Percentiles rank a stretch among this genome's conserved stretches.
phyloP scores from a whole-genome alignment of 495 filamentous ascomycete genomes.

The Aeminium ludgeri region DNA sequence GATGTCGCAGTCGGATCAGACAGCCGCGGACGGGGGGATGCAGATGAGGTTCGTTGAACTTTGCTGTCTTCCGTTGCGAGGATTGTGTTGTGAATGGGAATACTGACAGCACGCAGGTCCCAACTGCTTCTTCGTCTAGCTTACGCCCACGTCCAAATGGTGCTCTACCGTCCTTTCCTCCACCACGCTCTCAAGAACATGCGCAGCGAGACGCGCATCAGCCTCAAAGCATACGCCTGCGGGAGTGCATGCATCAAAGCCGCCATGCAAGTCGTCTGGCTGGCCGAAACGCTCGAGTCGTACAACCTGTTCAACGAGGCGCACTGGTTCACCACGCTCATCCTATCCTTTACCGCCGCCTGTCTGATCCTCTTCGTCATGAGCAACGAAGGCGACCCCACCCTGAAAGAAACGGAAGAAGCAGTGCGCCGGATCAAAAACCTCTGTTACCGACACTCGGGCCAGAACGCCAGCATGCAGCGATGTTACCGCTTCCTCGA shows the following conservation, averaged over 20 bases:
- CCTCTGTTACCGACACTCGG: constrained; percentile 5
- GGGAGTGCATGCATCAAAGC: constrained; percentile 13
- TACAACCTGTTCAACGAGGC: constrained; percentile 8
- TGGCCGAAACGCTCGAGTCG: constrained; percentile 7
- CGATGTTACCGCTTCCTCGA: constrained; percentile 7
- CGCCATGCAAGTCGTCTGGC: constrained; percentile 13
- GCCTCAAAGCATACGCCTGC: constrained; percentile 11
- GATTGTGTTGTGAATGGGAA: too few species aligned
- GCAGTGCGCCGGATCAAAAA: constrained; percentile 7
- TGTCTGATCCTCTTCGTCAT: constrained; percentile 10
- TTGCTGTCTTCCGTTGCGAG: too few species aligned
- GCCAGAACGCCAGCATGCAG: constrained; percentile 2
- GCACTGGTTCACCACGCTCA: constrained; percentile 9
- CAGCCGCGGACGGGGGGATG: background rate
- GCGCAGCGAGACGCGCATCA: background rate
- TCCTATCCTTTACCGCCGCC: constrained; percentile 5
- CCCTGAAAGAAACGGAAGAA: constrained; percentile 7
- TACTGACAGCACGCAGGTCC: constrained; percentile 7
- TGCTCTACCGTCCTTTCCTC: constrained; percentile 11
- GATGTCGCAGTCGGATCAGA: background rate
- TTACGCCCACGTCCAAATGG: constrained; percentile 10
- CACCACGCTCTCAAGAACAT: constrained; percentile 9
- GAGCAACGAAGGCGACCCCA: constrained; percentile 7
- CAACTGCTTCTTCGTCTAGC: constrained; percentile 8
- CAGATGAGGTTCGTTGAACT: background rate